Evolutionary conservation across 495 filamentous ascomycete genomes (phyloP).

Genomic region (Neurospora pannonica): DNA sequence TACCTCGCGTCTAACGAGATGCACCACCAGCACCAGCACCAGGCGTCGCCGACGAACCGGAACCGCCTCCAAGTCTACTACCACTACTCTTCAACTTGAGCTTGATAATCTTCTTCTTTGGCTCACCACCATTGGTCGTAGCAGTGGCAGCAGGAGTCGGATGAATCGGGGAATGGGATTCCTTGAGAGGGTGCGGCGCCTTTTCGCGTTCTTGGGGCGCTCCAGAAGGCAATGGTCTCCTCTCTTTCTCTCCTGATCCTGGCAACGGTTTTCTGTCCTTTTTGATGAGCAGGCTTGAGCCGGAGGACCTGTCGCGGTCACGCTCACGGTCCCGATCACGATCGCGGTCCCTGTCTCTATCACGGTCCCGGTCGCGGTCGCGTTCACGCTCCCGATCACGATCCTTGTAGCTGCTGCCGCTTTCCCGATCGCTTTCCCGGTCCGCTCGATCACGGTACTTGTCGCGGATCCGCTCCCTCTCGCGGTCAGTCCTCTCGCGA

Average conservation of each 20-base stretch:
- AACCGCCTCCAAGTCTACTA: background rate
- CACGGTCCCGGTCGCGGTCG: background rate
- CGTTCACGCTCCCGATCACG: background rate
- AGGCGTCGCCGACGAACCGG: background rate
- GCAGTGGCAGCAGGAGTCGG: background rate
- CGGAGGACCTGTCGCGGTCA: background rate
- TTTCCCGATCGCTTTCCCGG: background rate
- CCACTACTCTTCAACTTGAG: conserved; percentile 25
- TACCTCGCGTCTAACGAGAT: background rate
- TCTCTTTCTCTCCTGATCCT: background rate
- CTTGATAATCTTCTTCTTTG: conserved; percentile 22
- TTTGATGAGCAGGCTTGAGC: background rate
- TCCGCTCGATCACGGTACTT: background rate
- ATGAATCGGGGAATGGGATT: background rate
- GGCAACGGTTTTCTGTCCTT: background rate
- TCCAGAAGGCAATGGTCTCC: conserved; percentile 1
- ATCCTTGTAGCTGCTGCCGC: background rate
- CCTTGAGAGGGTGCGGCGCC: background rate
- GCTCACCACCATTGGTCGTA: background rate
- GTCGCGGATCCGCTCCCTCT: background rate
- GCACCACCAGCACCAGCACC: background rate
- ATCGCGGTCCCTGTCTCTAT: background rate
- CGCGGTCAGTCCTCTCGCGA: background rate
- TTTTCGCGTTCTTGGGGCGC: background rate
- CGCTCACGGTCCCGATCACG: background rate